These are phyloP conservation scores for Fusarium sp. DNA, from an alignment of 2,329 filamentous ascomycete species.

Conservation along the genomic window DNA sequence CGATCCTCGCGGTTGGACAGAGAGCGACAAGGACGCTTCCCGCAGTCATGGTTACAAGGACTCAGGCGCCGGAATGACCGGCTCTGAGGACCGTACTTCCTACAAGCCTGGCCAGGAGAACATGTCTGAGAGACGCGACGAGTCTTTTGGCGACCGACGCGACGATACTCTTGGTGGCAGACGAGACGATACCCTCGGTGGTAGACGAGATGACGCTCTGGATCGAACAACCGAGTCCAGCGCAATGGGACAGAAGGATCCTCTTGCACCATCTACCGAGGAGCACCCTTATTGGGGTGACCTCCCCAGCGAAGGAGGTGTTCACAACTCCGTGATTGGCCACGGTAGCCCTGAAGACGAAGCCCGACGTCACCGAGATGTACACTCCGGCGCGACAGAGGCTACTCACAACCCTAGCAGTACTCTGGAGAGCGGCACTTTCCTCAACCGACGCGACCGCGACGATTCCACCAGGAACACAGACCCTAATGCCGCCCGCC, in stretches of 20 bases:
- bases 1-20: conserved; percentile 32
- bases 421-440: conserved; percentile 9
- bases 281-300: conserved; percentile 42
- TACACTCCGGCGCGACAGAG: background rate
- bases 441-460: background rate
- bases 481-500: conserved; percentile 6
- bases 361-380: conserved; percentile 6
- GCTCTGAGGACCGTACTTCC: conserved; percentile 1
- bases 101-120: background rate
- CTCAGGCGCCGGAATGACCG: conserved; percentile 27
- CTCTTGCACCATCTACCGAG: conserved; percentile 7
- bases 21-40: background rate
- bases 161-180: background rate
- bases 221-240: background rate
- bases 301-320: conserved; percentile 15
- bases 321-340: conserved; percentile 25
- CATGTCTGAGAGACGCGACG: conserved; percentile 8
- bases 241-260: background rate
- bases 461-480: conserved; percentile 3
- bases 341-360: conserved; percentile 31
- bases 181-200: background rate
- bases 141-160: background rate
- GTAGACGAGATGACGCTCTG: background rate
- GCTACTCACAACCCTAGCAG: conserved; percentile 2
- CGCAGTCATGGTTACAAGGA: conserved; percentile 30